Percentiles rank a stretch among this genome's conserved stretches.
Evolutionary conservation across 1,284 basidiomycete genomes (phyloP).

Genomic region (Puccinia coronata): DNA sequence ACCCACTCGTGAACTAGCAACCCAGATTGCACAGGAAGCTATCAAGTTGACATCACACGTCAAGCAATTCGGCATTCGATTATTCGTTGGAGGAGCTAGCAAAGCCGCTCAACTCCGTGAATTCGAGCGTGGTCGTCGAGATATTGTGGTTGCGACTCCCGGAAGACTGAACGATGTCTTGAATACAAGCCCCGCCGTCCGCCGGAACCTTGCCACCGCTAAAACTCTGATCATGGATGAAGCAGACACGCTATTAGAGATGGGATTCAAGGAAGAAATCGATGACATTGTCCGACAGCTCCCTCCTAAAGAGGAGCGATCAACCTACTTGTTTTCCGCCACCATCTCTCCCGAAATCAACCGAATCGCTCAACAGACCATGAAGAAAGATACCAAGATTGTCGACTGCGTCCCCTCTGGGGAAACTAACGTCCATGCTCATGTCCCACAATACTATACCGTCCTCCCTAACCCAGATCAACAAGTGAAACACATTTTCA

Average conservation of each 20-base stretch:
- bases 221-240: slow-evolving; percentile 83
- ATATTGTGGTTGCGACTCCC: slow-evolving; percentile 90
- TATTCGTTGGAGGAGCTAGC: slow-evolving; percentile 79
- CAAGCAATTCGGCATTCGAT: slow-evolving; percentile 69
- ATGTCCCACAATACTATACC: slow-evolving; percentile 82
- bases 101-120: slow-evolving; percentile 70
- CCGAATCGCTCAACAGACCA: slow-evolving; percentile 63
- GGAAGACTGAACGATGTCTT: slow-evolving; percentile 83
- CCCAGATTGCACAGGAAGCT: slow-evolving; percentile 88
- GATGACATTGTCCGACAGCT: slow-evolving; percentile 72
- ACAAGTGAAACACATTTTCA: slow-evolving; percentile 76
- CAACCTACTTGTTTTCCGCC: slow-evolving; percentile 95
- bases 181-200: slow-evolving; percentile 66
- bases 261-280: slow-evolving; percentile 92
- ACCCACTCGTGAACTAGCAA: slow-evolving; percentile 90
- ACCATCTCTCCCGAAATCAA: slow-evolving; percentile 65
- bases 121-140: slow-evolving; percentile 69
- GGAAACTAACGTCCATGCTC: slow-evolving; percentile 69
- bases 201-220: slow-evolving; percentile 62
- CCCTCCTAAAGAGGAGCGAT: slow-evolving; percentile 70
- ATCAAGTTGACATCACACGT: slow-evolving; percentile 70
- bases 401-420: slow-evolving; percentile 66
- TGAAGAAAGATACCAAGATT: slow-evolving; percentile 68
- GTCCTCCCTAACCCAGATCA: slow-evolving; percentile 69
- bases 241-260: slow-evolving; percentile 90